Conservation (phyloP, 305 asterid species). For the Fraxinus latifolia region DNA sequence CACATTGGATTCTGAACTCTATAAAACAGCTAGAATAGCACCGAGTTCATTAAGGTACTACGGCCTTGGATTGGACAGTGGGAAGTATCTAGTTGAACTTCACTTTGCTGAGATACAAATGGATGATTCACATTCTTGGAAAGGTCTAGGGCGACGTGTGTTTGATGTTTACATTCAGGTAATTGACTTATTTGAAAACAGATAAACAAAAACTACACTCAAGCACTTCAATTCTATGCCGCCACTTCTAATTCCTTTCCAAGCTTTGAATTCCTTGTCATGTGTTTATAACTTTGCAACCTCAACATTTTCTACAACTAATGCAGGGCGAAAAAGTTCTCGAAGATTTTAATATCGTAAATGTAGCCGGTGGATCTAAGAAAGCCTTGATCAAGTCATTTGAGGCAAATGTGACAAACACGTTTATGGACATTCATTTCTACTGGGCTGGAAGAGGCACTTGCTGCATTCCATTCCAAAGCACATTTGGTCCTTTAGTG, state of each 20-base stretch:
- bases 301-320: not conserved
- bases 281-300: not conserved
- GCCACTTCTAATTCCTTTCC: not conserved
- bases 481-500: constrained; percentile 63
- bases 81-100: constrained; percentile 45
- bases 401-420: constrained; percentile 49
- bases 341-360: constrained; percentile 45
- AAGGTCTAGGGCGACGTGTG: constrained; percentile 54
- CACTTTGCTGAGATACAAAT: constrained; percentile 70
- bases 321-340: constrained; percentile 44
- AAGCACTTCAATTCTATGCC: not conserved
- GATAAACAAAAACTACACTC: not conserved
- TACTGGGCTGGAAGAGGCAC: constrained; percentile 71
- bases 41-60: constrained; percentile 61
- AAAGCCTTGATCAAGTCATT: constrained; percentile 47
- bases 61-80: constrained; percentile 59
- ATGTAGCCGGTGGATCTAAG: constrained; percentile 58
- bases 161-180: constrained; percentile 68
- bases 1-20: constrained; percentile 57
- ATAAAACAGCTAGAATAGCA: constrained; percentile 55
- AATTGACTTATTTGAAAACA: not conserved
- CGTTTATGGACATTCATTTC: constrained; percentile 53
- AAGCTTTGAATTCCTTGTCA: not conserved
- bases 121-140: constrained; percentile 50
- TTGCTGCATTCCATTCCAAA: constrained; percentile 65